Conservation (phyloP, 1,284 basidiomycete species). For the Veloboletus limbatus region DNA sequence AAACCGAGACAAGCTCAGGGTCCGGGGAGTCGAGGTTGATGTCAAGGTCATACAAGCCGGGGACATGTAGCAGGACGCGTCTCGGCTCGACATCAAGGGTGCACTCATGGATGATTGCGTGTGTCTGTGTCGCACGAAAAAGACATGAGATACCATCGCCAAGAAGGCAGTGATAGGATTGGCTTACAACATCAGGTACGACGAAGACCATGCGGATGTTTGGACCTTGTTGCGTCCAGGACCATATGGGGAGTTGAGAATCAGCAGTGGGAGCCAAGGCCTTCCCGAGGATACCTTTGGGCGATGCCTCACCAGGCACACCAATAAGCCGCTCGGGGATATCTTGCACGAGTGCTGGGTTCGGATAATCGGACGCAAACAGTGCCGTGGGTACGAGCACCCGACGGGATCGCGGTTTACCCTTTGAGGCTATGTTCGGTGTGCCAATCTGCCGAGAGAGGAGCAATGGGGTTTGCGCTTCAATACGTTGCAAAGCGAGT, state of each 20-base stretch:
- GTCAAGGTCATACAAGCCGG: constrained; percentile 48
- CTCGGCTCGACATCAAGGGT: constrained; percentile 61
- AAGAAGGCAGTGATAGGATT: constrained; percentile 6
- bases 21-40: constrained; percentile 53
- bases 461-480: constrained; percentile 51
- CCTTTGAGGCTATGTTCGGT: constrained; percentile 71
- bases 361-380: constrained; percentile 32
- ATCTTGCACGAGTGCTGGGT: constrained; percentile 48
- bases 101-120: constrained; percentile 40
- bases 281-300: constrained; percentile 43
- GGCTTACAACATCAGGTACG: constrained; percentile 53
- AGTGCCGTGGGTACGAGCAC: constrained; percentile 50
- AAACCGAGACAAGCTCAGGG: constrained; percentile 40
- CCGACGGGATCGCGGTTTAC: constrained; percentile 54
- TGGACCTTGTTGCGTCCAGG: constrained; percentile 45
- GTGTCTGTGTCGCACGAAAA: constrained; percentile 41
- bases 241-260: constrained; percentile 39
- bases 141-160: constrained; percentile 8
- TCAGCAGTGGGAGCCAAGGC: constrained; percentile 5
- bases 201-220: constrained; percentile 46
- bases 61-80: constrained; percentile 50
- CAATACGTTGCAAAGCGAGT: constrained; percentile 63
- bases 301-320: constrained; percentile 14
- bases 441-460: constrained; percentile 64
- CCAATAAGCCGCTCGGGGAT: constrained; percentile 9